Percentiles rank a stretch among this genome's conserved stretches.
Conservation (phyloP, 1,284 basidiomycete species). For the Ganoderma multipileum region DNA sequence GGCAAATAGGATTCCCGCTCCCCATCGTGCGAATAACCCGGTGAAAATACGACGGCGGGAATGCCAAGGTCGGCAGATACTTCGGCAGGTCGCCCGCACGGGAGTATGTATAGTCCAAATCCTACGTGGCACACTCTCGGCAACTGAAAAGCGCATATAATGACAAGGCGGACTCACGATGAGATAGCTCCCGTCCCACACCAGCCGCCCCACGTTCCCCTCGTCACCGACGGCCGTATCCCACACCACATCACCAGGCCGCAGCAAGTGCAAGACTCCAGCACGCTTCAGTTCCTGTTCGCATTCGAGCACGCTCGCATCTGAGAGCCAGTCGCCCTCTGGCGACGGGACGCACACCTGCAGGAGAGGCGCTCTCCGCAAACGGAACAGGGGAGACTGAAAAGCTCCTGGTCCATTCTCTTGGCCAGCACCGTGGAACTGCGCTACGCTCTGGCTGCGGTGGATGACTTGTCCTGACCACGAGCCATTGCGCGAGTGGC, state of each 20-base stretch:
- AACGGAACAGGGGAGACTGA: slow-evolving; percentile 70
- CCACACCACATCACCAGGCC: slow-evolving; percentile 83
- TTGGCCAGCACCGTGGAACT: slow-evolving; percentile 4
- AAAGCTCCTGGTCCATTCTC: slow-evolving; percentile 44
- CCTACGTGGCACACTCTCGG: slow-evolving; percentile 49
- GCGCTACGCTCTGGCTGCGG: slow-evolving; percentile 14
- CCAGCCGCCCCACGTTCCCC: slow-evolving; percentile 76
- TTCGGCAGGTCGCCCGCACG: slow-evolving; percentile 75
- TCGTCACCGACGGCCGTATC: slow-evolving; percentile 84
- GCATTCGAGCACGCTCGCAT: slow-evolving; percentile 77
- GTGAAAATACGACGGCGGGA: slow-evolving; percentile 86
- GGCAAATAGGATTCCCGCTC: slow-evolving; percentile 70
- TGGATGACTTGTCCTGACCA: slow-evolving; percentile 17
- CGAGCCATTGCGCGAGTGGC: slow-evolving; percentile 38
- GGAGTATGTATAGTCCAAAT: slow-evolving; percentile 82
- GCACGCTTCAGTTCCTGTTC: slow-evolving; percentile 78
- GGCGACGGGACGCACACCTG: slow-evolving; percentile 83
- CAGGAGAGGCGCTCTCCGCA: slow-evolving; percentile 73
- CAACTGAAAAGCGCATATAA: slow-evolving; percentile 13
- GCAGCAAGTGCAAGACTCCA: slow-evolving; percentile 62
- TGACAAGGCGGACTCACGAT: slow-evolving; percentile 58
- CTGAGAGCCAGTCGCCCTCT: slow-evolving; percentile 83
- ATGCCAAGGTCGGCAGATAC: slow-evolving; percentile 77
- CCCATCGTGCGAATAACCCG: slow-evolving; percentile 70
- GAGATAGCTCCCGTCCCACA: slow-evolving; percentile 86